Evolutionary conservation across 495 filamentous ascomycete species (phyloP).

Genomic region (Sabuloglossum arenarium): DNA sequence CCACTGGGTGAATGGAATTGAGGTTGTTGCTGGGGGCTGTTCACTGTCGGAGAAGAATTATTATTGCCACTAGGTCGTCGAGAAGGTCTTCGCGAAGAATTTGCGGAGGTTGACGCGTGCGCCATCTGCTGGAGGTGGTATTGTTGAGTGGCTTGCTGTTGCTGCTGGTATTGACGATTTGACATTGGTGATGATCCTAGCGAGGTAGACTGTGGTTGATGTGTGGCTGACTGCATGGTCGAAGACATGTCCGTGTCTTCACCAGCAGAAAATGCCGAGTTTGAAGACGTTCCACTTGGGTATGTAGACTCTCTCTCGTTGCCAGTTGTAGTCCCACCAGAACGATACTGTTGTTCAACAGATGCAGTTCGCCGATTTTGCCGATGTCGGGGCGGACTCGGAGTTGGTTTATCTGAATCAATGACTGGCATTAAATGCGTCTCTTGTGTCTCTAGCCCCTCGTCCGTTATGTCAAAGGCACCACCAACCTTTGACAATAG

Average conservation of each 20-base stretch:
- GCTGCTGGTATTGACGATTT: slow-evolving; percentile 14
- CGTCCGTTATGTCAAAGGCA: not conserved
- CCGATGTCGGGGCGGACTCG: not conserved
- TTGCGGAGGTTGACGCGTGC: slow-evolving; percentile 4
- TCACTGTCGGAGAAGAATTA: not conserved
- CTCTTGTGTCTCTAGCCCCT: not conserved
- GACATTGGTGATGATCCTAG: slow-evolving; percentile 8
- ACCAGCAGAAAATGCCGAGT: not conserved
- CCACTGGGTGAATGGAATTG: not conserved
- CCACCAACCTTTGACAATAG: not conserved
- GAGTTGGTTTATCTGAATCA: not conserved
- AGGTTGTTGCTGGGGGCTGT: not conserved
- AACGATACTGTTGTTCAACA: not conserved
- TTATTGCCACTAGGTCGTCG: not conserved
- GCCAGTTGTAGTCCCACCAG: not conserved
- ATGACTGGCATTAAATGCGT: not conserved
- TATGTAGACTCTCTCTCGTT: not conserved
- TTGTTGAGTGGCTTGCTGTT: not conserved
- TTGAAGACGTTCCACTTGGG: not conserved
- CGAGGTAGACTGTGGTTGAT: not conserved
- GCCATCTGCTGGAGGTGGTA: slow-evolving; percentile 6
- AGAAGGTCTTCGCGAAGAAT: not conserved
- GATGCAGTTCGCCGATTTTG: not conserved
- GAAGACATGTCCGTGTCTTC: slow-evolving; percentile 13
- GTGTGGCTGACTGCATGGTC: slow-evolving; percentile 17